Evolutionary conservation across 2,329 filamentous ascomycete species (phyloP), one percentile per base, ranked within the genome.

Genomic region (Trichoderma guizhouense): DNA sequence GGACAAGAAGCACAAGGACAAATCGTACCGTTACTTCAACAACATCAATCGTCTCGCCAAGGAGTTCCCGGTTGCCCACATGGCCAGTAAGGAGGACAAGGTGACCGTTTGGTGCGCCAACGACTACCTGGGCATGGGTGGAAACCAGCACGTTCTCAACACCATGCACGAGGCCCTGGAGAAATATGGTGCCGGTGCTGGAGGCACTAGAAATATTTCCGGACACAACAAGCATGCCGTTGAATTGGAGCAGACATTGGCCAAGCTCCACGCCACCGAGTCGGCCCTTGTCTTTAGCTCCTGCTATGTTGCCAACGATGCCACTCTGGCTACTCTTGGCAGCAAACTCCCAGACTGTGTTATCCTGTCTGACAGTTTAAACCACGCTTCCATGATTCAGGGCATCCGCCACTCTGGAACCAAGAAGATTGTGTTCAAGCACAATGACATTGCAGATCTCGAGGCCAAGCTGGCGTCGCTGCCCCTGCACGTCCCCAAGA

Each of bases 91-190:
- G 79, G 91, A 95, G 72, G 94, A 98, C 76, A 90, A 90, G 68
- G 96, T 99, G 72, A 97, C 95, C 2, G 96, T 99, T 28, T 99
- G 96, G 96, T 99, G 96, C 86, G 97, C 95, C 80, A 99, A 99
- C 79, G 96, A 99, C 82, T 99, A 99, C 82, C 90, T 99, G 21
- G 96, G 96, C 77, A 99, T 99, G 96, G 95, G 96, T 58, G 89
- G 94, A 77, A 98, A 98, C 83, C 88, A 90, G 14, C 87, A 93
- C 65, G 96, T 99, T 12, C 84, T 99, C 78, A 90, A 93, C 81
- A 89, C 89, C 71, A 99, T 99, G 96, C 95, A 99, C 81, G 89
- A 96, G 80, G 98, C 95, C 3, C 85, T 99, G 58, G 95, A 99
- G 77, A 93, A 91, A 79, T 99, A 99, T 78, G 96, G 96, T 72